These are phyloP conservation scores for Setaria italica DNA, from an alignment of 202 grass and related monocot genomes.

Conservation along the genomic window DNA sequence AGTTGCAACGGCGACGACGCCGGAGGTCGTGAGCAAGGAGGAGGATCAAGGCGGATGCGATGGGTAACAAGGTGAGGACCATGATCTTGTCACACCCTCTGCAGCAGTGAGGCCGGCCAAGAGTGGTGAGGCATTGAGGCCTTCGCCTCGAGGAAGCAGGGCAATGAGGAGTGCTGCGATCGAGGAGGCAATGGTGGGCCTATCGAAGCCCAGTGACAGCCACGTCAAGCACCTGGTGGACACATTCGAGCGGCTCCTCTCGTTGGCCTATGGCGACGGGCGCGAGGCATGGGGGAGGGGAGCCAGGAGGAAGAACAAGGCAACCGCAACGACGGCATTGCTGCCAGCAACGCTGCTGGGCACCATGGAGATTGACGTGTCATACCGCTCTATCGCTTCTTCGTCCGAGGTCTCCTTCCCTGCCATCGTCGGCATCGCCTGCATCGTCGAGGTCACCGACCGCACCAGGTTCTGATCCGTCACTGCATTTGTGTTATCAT, in stretches of 20 bases:
- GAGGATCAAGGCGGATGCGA: not conserved
- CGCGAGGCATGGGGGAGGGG: constrained; percentile 15
- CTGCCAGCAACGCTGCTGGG: constrained; percentile 23
- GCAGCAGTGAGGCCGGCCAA: not conserved
- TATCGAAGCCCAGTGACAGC: constrained; percentile 69
- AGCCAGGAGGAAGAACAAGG: constrained; percentile 16
- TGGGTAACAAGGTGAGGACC: not conserved
- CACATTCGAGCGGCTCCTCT: constrained; percentile 76
- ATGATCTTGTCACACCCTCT: not conserved
- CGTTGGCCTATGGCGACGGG: constrained; percentile 2
- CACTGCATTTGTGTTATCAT: not conserved
- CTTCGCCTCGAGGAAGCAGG: not conserved
- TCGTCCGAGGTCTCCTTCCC: constrained; percentile 59
- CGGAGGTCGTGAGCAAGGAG: too few relatives aligned
- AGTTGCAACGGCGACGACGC: too few relatives aligned
- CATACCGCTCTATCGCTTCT: constrained; percentile 44
- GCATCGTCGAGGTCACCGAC: constrained; percentile 31
- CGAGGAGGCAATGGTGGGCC: constrained; percentile 54
- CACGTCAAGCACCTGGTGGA: constrained; percentile 76
- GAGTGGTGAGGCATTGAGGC: not conserved
- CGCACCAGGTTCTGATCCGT: constrained; percentile 21
- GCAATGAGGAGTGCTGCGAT: constrained; percentile 25
- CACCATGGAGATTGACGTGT: constrained; percentile 52
- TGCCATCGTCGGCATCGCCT: constrained; percentile 22
- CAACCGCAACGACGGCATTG: not conserved